Base-by-base conservation (phyloP, 352 stramenopile species). In the Phytophthora syringae region DNA sequence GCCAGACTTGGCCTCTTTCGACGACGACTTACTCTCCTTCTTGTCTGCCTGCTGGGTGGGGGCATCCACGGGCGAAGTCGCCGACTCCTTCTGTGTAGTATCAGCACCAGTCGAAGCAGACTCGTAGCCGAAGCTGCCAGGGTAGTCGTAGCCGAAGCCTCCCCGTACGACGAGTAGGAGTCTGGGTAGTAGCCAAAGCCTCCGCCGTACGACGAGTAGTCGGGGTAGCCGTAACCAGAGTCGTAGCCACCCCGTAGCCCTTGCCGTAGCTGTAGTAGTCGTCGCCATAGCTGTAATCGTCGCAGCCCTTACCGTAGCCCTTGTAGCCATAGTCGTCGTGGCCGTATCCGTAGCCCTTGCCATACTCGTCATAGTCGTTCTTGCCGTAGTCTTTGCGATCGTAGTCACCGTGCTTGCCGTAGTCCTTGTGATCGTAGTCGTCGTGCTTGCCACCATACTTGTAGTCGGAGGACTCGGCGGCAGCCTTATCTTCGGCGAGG, bases 401-500 rank as follows among this genome's bases (percentile, higher is more conserved):
- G n/a, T n/a, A n/a, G n/a, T n/a, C n/a, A n/a, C n/a, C n/a, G n/a
- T n/a, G n/a, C n/a, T n/a, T n/a, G n/a, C n/a, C n/a, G n/a, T n/a
- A n/a, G n/a, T n/a, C n/a, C n/a, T n/a, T n/a, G n/a, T n/a, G n/a
- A n/a, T n/a, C n/a, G n/a, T n/a, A n/a, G n/a, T n/a, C n/a, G n/a
- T n/a, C n/a, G 32, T 39, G 32, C 27, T 32, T 32, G 5, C 34
- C 21, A 7, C 30, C 53, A 11, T 70, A 66, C 24, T 45, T 39
- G 51, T 68, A 58, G 42, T 65, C 58, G 21, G 57, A 72, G 27
- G 62, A 39, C 12, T 39, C 32, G 12, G 32, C 12, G 7, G 32
- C 27, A 32, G 9, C 32, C 44, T 72, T 67, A 51, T 11, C 24
- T 13, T 67, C 56, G 50, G 59, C 57, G 30, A 67, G 63, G 15